Evolutionary conservation across 2,329 filamentous ascomycete species (phyloP), one percentile per base, ranked within the genome.

Genomic region (Fusarium pininemorale): DNA sequence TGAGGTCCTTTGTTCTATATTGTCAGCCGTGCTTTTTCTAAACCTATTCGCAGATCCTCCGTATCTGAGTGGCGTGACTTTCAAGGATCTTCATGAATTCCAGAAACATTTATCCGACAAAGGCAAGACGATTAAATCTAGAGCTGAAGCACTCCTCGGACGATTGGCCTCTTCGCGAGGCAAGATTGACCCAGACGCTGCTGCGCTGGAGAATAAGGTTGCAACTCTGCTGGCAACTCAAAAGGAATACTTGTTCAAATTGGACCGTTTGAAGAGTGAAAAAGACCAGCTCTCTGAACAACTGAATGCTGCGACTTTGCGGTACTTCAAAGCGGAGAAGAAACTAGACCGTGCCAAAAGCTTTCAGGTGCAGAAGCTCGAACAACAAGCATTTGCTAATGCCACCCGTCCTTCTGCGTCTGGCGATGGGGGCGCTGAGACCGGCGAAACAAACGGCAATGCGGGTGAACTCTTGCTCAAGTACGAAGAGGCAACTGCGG

Each of bases 311-410:
- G 96, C 96, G 22, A 97, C 95, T 10, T 87, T 97, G 67, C 90
- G 96, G 74, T 98, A 97, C 79, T 94, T 98, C 85, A 94, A 97
- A 76, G 96, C 96, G 1, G 96, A 99, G 82, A 97, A 97, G 85
- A 96, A 95, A 81, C 87, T 98, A 59, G 96, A 99, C 81, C 91
- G 96, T 48, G 90, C 93, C 30, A 96, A 94, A 82, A 99, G 96
- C 80, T 85, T 91, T 22, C 95, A 97, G 65, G 95, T 98, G 4
- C 93, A 95, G 70, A 98, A 97, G 81, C 84, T 99, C 68, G 96
- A 98, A 81, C 93, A 94, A 78, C 94, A 98, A 83, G 95, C 95
- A 38, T 89, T 95, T 58, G 89, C 93, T 66, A 92, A 92, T 65
- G 90, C 88, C 12, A 86, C 88, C 83, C 89, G 69, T 90, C 82